A percentile compares a stretch with the other conserved stretches of the same genome.
phyloP scores from a whole-genome alignment of 164 flowering plant species.

The Chloranthus sessilifolius region DNA sequence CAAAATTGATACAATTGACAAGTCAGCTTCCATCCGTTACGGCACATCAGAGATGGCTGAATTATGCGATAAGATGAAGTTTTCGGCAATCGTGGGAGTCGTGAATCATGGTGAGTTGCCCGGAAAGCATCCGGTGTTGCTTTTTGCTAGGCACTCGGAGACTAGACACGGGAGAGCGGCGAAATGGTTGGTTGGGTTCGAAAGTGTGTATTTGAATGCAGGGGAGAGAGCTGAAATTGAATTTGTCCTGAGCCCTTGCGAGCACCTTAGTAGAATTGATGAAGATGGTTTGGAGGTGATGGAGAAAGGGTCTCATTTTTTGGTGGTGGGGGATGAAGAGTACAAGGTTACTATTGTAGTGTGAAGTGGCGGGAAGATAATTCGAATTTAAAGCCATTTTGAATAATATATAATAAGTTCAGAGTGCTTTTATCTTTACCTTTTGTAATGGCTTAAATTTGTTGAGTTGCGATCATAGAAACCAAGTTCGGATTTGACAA shows the following conservation, averaged over 20 bases:
- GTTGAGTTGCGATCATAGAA: too few species aligned
- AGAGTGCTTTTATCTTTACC: too few species aligned
- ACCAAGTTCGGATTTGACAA: too few species aligned
- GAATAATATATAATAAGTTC: not conserved
- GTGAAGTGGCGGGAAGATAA: slow-evolving; percentile 10
- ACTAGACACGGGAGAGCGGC: slow-evolving; percentile 31
- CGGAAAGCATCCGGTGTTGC: slow-evolving; percentile 71
- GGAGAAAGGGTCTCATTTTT: slow-evolving; percentile 52
- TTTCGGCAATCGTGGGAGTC: slow-evolving; percentile 41
- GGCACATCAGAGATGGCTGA: slow-evolving; percentile 34
- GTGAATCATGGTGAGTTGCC: slow-evolving; percentile 60
- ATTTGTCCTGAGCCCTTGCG: slow-evolving; percentile 62
- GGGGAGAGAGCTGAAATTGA: slow-evolving; percentile 42
- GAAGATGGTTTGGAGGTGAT: slow-evolving; percentile 63
- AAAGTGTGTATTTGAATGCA: slow-evolving; percentile 44
- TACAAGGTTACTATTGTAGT: slow-evolving; percentile 28
- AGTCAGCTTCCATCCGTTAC: slow-evolving; percentile 18
- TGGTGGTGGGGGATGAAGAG: slow-evolving; percentile 56
- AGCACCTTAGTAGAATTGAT: slow-evolving; percentile 57
- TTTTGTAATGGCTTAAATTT: too few species aligned
- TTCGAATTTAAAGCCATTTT: not conserved
- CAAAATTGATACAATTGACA: not conserved
- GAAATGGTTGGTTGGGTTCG: slow-evolving; percentile 65
- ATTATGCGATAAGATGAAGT: slow-evolving; percentile 38
- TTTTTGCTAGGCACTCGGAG: slow-evolving; percentile 32